phyloP scores from a whole-genome alignment of 768 basidiomycete genomes.

The Tulasnella sp. region DNA sequence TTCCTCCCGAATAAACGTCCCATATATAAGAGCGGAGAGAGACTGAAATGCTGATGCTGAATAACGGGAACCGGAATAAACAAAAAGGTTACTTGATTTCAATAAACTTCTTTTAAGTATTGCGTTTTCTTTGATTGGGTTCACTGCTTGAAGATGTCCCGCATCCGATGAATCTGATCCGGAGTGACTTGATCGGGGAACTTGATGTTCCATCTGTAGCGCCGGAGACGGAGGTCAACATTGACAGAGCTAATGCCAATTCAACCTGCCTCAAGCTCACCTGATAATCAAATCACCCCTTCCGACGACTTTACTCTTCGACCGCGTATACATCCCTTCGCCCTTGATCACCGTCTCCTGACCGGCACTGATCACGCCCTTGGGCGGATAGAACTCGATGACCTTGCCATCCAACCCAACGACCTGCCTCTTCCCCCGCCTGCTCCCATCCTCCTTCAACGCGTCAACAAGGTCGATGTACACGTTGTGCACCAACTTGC shows the following conservation, averaged over 20 bases:
- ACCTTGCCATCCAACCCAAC: conserved; percentile 48
- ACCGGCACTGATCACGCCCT: conserved; percentile 35
- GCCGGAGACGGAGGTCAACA: not conserved
- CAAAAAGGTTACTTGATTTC: too few species aligned
- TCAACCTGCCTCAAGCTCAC: conserved; percentile 28
- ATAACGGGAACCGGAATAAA: not conserved
- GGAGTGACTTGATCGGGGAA: conserved; percentile 15
- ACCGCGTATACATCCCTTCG: conserved; percentile 58
- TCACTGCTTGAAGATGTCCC: not conserved
- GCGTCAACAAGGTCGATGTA: conserved; percentile 46
- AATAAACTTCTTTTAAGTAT: too few species aligned
- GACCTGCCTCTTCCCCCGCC: conserved; percentile 24
- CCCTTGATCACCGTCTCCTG: conserved; percentile 42
- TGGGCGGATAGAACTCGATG: conserved; percentile 30
- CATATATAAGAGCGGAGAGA: too few species aligned
- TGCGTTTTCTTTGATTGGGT: not conserved
- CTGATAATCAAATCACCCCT: conserved; percentile 53
- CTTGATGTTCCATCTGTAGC: conserved; percentile 14
- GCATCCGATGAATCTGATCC: conserved; percentile 13
- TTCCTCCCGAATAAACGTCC: too few species aligned
- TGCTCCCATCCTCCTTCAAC: conserved; percentile 25
- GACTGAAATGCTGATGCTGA: too few species aligned
- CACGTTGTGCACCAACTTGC: conserved; percentile 45
- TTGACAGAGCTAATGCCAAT: not conserved
- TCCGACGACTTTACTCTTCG: conserved; percentile 40